A percentile compares a stretch with the other conserved stretches of the same genome.
Evolutionary conservation across 768 basidiomycete species (phyloP).

Genomic region (Punctularia strigosozonata): DNA sequence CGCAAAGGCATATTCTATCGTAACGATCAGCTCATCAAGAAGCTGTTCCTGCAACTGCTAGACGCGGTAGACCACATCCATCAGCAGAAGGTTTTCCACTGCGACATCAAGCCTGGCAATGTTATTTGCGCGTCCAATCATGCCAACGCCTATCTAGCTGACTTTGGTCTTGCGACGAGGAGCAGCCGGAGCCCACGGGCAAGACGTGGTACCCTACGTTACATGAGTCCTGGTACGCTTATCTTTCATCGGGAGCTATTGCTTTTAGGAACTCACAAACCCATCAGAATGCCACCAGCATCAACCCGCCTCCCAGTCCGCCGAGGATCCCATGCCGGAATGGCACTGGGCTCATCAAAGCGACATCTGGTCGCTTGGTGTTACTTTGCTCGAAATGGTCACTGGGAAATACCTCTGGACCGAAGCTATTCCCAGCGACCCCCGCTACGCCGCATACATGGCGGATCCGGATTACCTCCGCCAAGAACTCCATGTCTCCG

Average conservation of each 20-base stretch:
- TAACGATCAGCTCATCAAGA: conserved; percentile 32
- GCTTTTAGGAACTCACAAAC: conserved; percentile 7
- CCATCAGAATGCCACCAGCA: conserved; percentile 46
- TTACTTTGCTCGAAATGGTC: conserved; percentile 78
- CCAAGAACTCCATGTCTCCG: conserved; percentile 62
- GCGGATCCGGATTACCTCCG: conserved; percentile 52
- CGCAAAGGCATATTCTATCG: conserved; percentile 28
- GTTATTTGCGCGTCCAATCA: conserved; percentile 30
- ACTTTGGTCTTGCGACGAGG: conserved; percentile 37
- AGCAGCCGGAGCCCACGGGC: conserved; percentile 33
- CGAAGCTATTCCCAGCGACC: conserved; percentile 52
- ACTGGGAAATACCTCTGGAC: conserved; percentile 73
- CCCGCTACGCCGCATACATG: conserved; percentile 54
- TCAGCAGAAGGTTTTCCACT: conserved; percentile 36
- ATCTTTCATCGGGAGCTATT: neutral
- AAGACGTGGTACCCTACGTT: conserved; percentile 47
- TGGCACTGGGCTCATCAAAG: conserved; percentile 47
- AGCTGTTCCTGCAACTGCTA: conserved; percentile 40
- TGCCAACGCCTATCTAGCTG: conserved; percentile 27
- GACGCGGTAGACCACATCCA: conserved; percentile 42
- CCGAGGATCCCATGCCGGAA: conserved; percentile 28
- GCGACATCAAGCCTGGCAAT: conserved; percentile 48
- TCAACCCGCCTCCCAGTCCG: no score
- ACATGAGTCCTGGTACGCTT: conserved; percentile 69
- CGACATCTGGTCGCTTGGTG: conserved; percentile 67